phyloP scores from a whole-genome alignment of 345 rosid genomes.

The Zanthoxylum bungeanum region DNA sequence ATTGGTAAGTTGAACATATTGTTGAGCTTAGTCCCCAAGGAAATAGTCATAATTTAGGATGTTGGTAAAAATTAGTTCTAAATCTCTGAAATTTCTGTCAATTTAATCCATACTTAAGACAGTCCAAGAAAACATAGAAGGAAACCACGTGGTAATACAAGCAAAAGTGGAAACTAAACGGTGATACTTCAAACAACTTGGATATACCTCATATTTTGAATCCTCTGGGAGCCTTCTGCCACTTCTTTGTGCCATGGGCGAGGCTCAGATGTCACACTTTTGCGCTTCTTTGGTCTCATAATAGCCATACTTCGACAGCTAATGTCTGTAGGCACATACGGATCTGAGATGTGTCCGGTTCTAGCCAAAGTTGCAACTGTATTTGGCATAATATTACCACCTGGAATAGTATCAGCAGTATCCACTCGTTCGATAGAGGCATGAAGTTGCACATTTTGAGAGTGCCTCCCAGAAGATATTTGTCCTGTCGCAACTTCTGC shows the following conservation, averaged over 20 bases:
- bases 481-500: slow-evolving; percentile 14
- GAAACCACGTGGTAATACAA: not conserved
- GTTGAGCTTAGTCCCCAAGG: not conserved
- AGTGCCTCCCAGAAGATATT: slow-evolving; percentile 17
- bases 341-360: slow-evolving; percentile 11
- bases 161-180: not conserved
- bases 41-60: not conserved
- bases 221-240: slow-evolving; percentile 28
- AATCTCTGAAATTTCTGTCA: too few relatives aligned
- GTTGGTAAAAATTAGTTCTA: not conserved
- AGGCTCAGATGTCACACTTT: slow-evolving; percentile 33
- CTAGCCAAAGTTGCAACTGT: slow-evolving; percentile 3
- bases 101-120: not conserved
- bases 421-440: slow-evolving; percentile 7
- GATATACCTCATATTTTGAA: slow-evolving; percentile 53
- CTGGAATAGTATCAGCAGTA: slow-evolving; percentile 18
- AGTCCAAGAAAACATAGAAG: not conserved
- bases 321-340: slow-evolving; percentile 16
- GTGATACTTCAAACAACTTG: not conserved
- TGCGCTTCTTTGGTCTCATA: slow-evolving; percentile 51
- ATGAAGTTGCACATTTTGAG: slow-evolving; percentile 12
- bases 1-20: not conserved
- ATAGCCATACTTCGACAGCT: slow-evolving; percentile 16
- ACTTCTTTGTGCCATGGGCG: slow-evolving; percentile 57
- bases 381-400: slow-evolving; percentile 13